Conservation (phyloP, 73 alveolate species). For the Halteria grandinella region DNA sequence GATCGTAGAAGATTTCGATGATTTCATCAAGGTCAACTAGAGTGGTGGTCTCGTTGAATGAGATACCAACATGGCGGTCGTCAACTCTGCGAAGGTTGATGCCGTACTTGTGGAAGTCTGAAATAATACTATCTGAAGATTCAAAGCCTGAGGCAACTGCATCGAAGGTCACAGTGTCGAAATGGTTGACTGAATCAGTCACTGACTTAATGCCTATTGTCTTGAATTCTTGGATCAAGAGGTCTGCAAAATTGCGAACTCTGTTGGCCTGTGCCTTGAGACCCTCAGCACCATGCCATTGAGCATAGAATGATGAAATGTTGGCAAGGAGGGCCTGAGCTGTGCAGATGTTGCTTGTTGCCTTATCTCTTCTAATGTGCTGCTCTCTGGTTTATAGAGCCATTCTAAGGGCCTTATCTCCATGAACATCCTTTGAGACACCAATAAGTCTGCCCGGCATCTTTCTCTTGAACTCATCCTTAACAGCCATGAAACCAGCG, state of each 20-base stretch:
- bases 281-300: constrained; percentile 87
- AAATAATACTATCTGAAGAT: constrained; percentile 10
- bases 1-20: constrained; percentile 53
- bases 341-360: constrained; percentile 93
- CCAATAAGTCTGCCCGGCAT: constrained; percentile 98
- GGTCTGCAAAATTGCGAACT: constrained; percentile 67
- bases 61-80: constrained; percentile 56
- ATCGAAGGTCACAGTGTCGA: constrained; percentile 73
- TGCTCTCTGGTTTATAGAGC: constrained; percentile 96
- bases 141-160: constrained; percentile 22
- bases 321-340: constrained; percentile 95
- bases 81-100: constrained; percentile 78
- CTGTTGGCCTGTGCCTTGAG: constrained; percentile 79
- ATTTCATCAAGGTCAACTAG: constrained; percentile 73
- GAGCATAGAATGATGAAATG: constrained; percentile 87
- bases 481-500: constrained; percentile 92
- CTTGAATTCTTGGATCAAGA: constrained; percentile 38
- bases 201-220: constrained; percentile 53
- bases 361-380: constrained; percentile 95
- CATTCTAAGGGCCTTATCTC: constrained; percentile 87
- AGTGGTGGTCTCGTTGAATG: constrained; percentile 88
- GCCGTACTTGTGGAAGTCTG: constrained; percentile 58
- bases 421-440: constrained; percentile 79
- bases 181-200: constrained; percentile 37
- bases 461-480: constrained; percentile 81